Evolutionary conservation across 1,139 yeast genomes (phyloP).

Genomic region (Saccharomyces hybrid): DNA sequence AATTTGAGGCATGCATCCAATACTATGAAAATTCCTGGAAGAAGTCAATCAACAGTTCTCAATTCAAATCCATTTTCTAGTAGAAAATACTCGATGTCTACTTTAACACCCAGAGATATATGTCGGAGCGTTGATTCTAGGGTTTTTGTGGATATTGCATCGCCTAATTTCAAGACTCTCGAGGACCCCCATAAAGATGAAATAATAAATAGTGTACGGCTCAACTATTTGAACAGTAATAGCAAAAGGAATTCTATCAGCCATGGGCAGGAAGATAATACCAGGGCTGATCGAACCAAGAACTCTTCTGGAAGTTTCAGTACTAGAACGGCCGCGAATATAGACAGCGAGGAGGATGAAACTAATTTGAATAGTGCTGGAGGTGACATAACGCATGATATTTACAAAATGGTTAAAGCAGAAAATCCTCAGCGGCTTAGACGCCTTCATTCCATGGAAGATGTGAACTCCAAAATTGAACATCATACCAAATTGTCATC

Average conservation of each 20-base stretch:
- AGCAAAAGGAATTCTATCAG: conserved; percentile 1
- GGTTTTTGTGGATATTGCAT: conserved; percentile 26
- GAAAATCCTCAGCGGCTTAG: conserved; percentile 8
- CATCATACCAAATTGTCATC: conserved; percentile 46
- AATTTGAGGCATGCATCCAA: neutral
- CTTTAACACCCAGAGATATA: conserved; percentile 1
- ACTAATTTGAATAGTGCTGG: conserved; percentile 38
- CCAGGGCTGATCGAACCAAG: neutral
- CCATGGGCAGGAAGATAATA: neutral
- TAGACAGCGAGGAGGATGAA: conserved; percentile 5
- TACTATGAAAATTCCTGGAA: neutral
- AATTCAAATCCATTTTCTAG: conserved; percentile 4
- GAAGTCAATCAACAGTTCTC: neutral
- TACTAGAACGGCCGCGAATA: neutral
- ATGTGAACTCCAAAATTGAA: conserved; percentile 18
- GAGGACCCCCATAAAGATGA: conserved; percentile 21
- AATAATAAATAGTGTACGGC: conserved; percentile 23
- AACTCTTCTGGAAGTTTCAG: neutral
- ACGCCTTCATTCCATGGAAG: conserved; percentile 28
- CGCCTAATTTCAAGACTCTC: conserved; percentile 30
- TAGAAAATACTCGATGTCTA: conserved; percentile 6
- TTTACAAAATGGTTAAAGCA: conserved; percentile 34
- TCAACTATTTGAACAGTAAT: conserved; percentile 18
- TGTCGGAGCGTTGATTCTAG: conserved; percentile 12
- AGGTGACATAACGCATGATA: conserved; percentile 63